Evolutionary conservation across 148 eudicot genomes (phyloP), one percentile per base, ranked within the genome.

Genomic region (Rhododendron griersonianum): DNA sequence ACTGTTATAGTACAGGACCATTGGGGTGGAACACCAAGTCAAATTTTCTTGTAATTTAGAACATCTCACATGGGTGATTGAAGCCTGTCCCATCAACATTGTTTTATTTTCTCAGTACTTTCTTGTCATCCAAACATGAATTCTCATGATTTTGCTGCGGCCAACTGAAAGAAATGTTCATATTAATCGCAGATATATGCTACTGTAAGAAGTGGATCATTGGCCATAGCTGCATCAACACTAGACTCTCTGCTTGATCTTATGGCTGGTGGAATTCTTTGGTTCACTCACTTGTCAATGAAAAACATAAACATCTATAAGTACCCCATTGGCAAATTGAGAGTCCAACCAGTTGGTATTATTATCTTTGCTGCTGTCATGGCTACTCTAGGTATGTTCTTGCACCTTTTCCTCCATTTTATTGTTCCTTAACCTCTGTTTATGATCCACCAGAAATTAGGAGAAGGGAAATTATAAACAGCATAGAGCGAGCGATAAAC

Each of bases 281-380:
- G 94, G 94, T 93, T 91, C 88, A 94, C 97, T 5, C 97, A 94
- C 89, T 85, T 88, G 84, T 92, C 95, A 1, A 94, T 94, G 95
- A 94, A 92, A 83, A 89, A 92, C 89, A 88, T 91, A 59, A 93
- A 94, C 87, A 94, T 92, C 19, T 94, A 94, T 82, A 87, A 94
- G 67, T 94, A 94, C 86, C 97, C 97, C 1, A 94, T 94, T 16
- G 97, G 97, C 21, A 94, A 94, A 87, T 48, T 94, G 84, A 89
- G 97, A 86, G 93, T 94, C 81, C 97, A 94, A 80, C 97, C 97
- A 15, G 97, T 94, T 18, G 95, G 97, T 61, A 94, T 94, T 69
- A 90, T 94, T 50, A 91, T 94, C 51, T 94, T 93, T 89, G 97
- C 97, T 78, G 97, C 95, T 85, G 91, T 94, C 88, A 94, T 94